Evolutionary conservation across 1,284 basidiomycete genomes (phyloP).

Genomic region (Irpex sp.): DNA sequence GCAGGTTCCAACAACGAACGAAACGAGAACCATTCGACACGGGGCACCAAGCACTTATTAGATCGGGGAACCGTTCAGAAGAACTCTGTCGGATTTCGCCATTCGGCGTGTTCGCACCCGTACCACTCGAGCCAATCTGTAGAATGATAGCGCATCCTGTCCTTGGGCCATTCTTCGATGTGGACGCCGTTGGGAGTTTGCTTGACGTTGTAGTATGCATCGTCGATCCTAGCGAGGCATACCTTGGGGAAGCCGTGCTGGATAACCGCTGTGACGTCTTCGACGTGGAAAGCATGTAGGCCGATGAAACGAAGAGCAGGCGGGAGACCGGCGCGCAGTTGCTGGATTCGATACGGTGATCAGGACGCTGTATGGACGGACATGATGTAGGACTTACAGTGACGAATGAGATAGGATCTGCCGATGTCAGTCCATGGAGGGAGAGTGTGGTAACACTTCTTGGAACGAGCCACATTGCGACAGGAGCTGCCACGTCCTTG

Average conservation of each 20-base stretch:
- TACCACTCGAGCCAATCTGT: conserved; percentile 70
- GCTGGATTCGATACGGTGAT: conserved; percentile 42
- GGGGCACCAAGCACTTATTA: no score
- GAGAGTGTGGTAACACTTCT: conserved; percentile 60
- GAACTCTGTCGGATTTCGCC: conserved; percentile 37
- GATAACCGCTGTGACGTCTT: conserved; percentile 52
- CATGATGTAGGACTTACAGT: conserved; percentile 27
- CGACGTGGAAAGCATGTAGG: conserved; percentile 55
- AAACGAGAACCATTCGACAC: no score
- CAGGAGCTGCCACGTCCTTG: conserved; percentile 64
- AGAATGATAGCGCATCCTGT: conserved; percentile 57
- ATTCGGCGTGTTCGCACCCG: conserved; percentile 37
- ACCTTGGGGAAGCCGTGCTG: conserved; percentile 70
- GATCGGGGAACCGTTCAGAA: conserved; percentile 17
- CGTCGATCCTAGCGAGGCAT: conserved; percentile 61
- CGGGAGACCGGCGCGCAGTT: conserved; percentile 68
- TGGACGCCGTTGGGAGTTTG: conserved; percentile 27
- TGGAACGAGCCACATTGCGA: conserved; percentile 77
- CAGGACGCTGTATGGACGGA: no score
- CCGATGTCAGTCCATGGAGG: conserved; percentile 50
- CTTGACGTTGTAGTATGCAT: conserved; percentile 61
- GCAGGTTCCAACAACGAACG: no score
- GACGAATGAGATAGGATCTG: conserved; percentile 37
- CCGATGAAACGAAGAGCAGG: conserved; percentile 61
- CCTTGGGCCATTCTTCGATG: conserved; percentile 59